Evolutionary conservation across 1,139 yeast genomes (phyloP).

Genomic region (Pichia norvegensis): DNA sequence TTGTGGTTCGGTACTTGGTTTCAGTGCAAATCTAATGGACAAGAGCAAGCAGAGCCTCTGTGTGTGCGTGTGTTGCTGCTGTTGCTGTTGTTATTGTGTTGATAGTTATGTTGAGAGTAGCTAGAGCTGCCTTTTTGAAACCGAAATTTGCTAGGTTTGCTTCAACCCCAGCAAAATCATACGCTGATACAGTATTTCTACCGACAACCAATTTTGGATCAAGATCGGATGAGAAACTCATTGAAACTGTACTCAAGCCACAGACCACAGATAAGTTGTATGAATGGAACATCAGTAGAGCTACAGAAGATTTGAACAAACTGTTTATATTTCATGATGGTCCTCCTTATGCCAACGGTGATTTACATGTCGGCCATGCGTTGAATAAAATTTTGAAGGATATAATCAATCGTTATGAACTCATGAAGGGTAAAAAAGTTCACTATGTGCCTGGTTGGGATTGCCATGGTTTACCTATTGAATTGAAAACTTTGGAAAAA

Average conservation of each 20-base stretch:
- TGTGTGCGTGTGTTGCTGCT: too few species aligned
- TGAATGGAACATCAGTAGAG: constrained; percentile 33
- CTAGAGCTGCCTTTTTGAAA: neutral
- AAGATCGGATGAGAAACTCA: constrained; percentile 36
- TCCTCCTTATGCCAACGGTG: constrained; percentile 97
- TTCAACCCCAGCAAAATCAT: neutral
- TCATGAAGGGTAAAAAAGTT: constrained; percentile 54
- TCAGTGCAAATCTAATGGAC: too few species aligned
- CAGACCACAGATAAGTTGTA: constrained; percentile 35
- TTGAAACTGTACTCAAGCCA: constrained; percentile 25
- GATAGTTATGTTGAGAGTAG: neutral
- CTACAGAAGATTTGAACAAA: constrained; percentile 24
- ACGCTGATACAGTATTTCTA: neutral
- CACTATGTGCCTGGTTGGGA: constrained; percentile 94
- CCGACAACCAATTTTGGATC: constrained; percentile 34
- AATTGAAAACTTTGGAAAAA: constrained; percentile 65
- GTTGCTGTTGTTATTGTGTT: too few species aligned
- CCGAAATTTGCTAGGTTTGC: neutral
- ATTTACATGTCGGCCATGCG: constrained; percentile 89
- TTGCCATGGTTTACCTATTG: constrained; percentile 96
- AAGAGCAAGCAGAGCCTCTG: too few species aligned
- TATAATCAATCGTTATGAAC: constrained; percentile 64
- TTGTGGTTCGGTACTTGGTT: too few species aligned
- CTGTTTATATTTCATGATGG: constrained; percentile 86
- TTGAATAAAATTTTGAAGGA: constrained; percentile 84